phyloP scores from a whole-genome alignment of 805 yeast species.

The Millerozyma miso region DNA sequence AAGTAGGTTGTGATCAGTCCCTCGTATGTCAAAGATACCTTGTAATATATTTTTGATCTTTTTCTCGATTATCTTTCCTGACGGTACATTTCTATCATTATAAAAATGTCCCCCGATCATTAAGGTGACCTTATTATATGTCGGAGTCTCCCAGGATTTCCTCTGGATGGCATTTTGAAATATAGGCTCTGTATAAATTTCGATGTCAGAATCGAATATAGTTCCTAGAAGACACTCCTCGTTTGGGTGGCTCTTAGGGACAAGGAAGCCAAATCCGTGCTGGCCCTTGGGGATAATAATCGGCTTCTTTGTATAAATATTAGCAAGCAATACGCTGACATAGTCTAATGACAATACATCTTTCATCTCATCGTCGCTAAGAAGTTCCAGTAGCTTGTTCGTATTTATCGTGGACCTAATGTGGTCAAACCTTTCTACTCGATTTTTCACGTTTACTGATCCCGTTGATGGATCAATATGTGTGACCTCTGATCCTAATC shows the following conservation, averaged over 20 bases:
- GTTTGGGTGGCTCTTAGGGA: conserved; percentile 54
- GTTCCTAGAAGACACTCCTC: conserved; percentile 70
- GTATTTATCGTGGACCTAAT: conserved; percentile 58
- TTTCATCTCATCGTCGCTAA: conserved; percentile 18
- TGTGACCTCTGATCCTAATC: conserved; percentile 22
- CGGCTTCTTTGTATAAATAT: conserved; percentile 49
- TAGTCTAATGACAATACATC: conserved; percentile 27
- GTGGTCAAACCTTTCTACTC: conserved; percentile 42
- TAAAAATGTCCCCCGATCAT: conserved; percentile 84
- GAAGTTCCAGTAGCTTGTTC: conserved; percentile 30
- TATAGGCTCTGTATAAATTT: conserved; percentile 19
- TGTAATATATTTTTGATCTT: conserved; percentile 23
- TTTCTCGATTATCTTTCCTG: conserved; percentile 19
- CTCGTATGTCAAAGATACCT: conserved; percentile 20
- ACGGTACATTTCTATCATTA: conserved; percentile 27
- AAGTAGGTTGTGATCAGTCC: conserved; percentile 18
- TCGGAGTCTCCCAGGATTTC: background rate
- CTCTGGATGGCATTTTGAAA: background rate
- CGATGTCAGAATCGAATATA: conserved; percentile 85
- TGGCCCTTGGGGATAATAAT: conserved; percentile 30
- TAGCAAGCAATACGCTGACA: conserved; percentile 58
- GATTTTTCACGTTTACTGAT: conserved; percentile 8
- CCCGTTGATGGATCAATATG: conserved; percentile 16
- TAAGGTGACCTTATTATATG: conserved; percentile 69
- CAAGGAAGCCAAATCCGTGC: conserved; percentile 84